Evolutionary conservation across 352 stramenopile species (phyloP).

Genomic region (Achlya hypogyna): DNA sequence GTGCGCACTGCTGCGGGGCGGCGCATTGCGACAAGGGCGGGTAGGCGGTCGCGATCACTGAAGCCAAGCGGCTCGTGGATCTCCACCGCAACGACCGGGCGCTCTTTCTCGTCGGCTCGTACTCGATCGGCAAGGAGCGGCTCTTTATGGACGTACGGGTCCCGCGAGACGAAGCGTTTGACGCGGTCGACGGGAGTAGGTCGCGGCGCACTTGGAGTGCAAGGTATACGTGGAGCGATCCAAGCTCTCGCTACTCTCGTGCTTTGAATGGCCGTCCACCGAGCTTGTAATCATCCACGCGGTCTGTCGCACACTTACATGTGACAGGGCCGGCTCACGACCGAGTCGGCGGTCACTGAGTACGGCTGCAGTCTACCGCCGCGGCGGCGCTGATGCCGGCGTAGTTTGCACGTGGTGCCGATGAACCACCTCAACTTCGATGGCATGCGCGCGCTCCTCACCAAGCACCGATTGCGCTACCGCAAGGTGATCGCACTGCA

Average conservation of each 20-base stretch:
- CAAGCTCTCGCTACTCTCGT: conserved; percentile 80
- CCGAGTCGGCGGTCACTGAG: conserved; percentile 56
- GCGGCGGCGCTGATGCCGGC: neutral
- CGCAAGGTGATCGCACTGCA: conserved; percentile 88
- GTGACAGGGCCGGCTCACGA: conserved; percentile 80
- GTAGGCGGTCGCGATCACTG: conserved; percentile 39
- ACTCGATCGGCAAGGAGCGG: conserved; percentile 95
- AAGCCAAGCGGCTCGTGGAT: conserved; percentile 53
- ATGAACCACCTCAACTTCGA: conserved; percentile 92
- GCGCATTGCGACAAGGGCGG: neutral
- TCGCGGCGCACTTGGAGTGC: conserved; percentile 34
- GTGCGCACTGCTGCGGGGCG: conserved; percentile 16
- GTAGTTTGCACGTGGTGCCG: conserved; percentile 86
- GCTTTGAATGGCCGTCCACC: conserved; percentile 74
- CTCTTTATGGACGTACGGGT: conserved; percentile 90
- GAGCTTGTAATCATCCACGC: conserved; percentile 33
- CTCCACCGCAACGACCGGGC: conserved; percentile 36
- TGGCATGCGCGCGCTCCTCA: conserved; percentile 51
- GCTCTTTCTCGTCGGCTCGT: conserved; percentile 94
- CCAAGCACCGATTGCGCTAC: conserved; percentile 59
- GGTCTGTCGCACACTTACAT: conserved; percentile 1
- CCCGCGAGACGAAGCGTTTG: conserved; percentile 35
- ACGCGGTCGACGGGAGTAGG: conserved; percentile 26
- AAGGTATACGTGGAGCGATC: conserved; percentile 69
- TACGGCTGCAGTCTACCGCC: conserved; percentile 26